Percentiles rank a stretch among this genome's conserved stretches.
Evolutionary conservation across 2,329 filamentous ascomycete genomes (phyloP).

Genomic region (Byssothecium circinans): DNA sequence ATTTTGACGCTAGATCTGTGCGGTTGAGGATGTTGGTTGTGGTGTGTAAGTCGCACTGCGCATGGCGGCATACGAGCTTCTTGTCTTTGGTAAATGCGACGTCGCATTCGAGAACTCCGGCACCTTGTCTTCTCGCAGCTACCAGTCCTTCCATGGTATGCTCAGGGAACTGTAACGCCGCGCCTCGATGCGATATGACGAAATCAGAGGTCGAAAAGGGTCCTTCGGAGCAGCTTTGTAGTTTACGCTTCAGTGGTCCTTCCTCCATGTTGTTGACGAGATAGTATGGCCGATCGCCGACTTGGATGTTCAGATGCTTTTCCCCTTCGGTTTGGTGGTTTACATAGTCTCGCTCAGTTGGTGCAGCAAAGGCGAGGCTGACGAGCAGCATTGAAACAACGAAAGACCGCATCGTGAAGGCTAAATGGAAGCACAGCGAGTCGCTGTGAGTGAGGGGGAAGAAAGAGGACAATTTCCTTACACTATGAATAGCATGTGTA

Average conservation of each 20-base stretch:
- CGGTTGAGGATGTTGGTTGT: conserved; percentile 42
- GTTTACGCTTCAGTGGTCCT: conserved; percentile 39
- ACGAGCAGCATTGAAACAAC: conserved; percentile 29
- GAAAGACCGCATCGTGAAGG: conserved; percentile 31
- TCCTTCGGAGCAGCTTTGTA: conserved; percentile 41
- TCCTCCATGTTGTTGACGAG: conserved; percentile 44
- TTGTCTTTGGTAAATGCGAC: conserved; percentile 44
- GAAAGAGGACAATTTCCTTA: no score
- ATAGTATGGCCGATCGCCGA: conserved; percentile 42
- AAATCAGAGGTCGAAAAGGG: conserved; percentile 40
- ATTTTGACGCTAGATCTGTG: conserved; percentile 40
- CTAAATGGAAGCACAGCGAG: conserved; percentile 3
- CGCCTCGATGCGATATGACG: conserved; percentile 42
- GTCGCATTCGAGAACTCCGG: conserved; percentile 44
- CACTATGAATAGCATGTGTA: no score
- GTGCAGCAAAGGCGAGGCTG: conserved; percentile 32
- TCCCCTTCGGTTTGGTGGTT: conserved; percentile 17
- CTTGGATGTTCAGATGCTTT: conserved; percentile 35
- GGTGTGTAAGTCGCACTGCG: conserved; percentile 43
- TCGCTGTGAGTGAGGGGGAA: conserved; percentile 1
- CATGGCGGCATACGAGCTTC: conserved; percentile 43
- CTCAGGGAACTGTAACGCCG: conserved; percentile 41
- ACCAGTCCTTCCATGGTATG: conserved; percentile 35
- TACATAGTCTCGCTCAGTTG: conserved; percentile 17
- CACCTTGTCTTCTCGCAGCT: conserved; percentile 39